Conservation (phyloP, 768 basidiomycete species). For the Mycena pura region DNA sequence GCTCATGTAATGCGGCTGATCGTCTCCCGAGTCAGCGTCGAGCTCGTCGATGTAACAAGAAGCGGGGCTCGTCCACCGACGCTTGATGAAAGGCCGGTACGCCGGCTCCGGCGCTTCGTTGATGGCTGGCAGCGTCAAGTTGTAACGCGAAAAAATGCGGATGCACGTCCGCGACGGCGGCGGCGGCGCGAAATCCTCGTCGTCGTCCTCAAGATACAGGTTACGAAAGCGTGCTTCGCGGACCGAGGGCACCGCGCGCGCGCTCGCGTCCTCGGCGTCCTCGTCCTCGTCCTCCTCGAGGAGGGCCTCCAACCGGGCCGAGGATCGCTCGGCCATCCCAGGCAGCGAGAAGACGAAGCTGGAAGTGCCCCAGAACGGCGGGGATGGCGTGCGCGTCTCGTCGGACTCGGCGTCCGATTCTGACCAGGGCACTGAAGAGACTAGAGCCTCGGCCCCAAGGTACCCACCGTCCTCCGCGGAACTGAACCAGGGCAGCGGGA, state of each 20-base stretch:
- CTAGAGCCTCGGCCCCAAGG: background rate
- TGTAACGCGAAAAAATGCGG: background rate
- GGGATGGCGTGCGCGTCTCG: constrained; percentile 24
- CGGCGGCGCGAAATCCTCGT: constrained; percentile 8
- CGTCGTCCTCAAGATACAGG: constrained; percentile 20
- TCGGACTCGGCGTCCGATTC: constrained; percentile 24
- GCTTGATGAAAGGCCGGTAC: background rate
- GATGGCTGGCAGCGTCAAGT: constrained; percentile 10
- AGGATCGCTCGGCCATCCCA: background rate
- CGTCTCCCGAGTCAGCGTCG: constrained; percentile 1
- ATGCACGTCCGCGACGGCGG: background rate
- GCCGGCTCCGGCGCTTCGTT: constrained; percentile 2
- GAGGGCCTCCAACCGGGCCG: background rate
- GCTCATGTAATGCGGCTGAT: constrained; percentile 8
- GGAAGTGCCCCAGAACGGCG: constrained; percentile 10
- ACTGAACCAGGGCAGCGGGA: no score
- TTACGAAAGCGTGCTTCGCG: constrained; percentile 10
- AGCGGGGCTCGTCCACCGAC: constrained; percentile 7
- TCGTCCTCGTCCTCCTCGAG: constrained; percentile 28
- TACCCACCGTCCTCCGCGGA: constrained; percentile 9
- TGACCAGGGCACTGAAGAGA: background rate
- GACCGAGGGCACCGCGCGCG: constrained; percentile 5
- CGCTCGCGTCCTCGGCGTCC: background rate
- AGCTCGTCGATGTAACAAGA: background rate
- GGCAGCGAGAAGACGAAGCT: background rate